A percentile compares a stretch with the other conserved stretches of the same genome.
phyloP scores from a whole-genome alignment of 2,329 filamentous ascomycete genomes.

The Colletotrichum tropicale region DNA sequence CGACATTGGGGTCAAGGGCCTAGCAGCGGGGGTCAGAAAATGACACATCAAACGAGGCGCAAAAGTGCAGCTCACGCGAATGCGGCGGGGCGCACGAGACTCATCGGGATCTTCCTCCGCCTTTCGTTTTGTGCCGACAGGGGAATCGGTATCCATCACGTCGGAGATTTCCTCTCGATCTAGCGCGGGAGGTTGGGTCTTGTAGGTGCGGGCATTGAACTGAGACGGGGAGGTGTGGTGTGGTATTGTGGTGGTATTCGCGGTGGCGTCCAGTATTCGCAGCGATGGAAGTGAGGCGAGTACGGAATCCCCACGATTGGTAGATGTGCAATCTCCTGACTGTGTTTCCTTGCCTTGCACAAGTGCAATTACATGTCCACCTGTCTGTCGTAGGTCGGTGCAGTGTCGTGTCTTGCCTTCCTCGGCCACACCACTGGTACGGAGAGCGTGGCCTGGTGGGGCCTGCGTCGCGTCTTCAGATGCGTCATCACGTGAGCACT shows the following conservation, averaged over 20 bases:
- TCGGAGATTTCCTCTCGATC: slow-evolving; percentile 33
- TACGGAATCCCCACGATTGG: no score
- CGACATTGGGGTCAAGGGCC: slow-evolving; percentile 88
- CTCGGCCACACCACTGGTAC: neutral
- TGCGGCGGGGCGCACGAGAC: slow-evolving; percentile 49
- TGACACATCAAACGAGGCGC: neutral
- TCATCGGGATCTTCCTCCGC: slow-evolving; percentile 41
- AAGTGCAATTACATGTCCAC: no score
- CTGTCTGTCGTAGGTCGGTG: neutral
- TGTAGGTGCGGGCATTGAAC: neutral
- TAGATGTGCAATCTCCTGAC: no score
- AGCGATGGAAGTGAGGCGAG: neutral
- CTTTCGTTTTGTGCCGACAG: slow-evolving; percentile 55
- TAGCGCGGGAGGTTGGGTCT: neutral
- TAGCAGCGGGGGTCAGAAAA: slow-evolving; percentile 37
- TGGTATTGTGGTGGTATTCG: neutral
- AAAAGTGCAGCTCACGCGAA: slow-evolving; percentile 44
- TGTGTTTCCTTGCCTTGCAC: no score
- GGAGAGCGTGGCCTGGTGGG: neutral
- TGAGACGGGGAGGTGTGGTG: neutral
- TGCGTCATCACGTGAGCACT: neutral
- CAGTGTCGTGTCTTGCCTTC: neutral
- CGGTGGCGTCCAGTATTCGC: neutral
- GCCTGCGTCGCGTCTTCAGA: neutral
- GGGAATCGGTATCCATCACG: slow-evolving; percentile 42